A percentile compares a stretch with the other conserved stretches of the same genome.
phyloP scores from a whole-genome alignment of 257 asterid genomes.

The Plantago elongata region DNA sequence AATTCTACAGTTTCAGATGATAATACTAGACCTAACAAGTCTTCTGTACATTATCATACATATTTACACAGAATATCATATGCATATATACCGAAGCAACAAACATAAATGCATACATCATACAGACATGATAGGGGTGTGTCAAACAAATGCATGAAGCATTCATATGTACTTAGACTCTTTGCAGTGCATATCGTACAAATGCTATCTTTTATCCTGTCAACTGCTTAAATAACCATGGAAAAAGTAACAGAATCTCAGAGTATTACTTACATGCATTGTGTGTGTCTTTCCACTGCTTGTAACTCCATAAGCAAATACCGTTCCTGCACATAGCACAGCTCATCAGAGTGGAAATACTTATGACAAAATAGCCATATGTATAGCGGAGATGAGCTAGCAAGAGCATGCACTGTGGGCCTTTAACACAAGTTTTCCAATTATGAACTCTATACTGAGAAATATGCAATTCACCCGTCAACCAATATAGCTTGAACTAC shows the following conservation, averaged over 20 bases:
- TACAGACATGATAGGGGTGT: constrained; percentile 5
- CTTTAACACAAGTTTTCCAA: constrained; percentile 7
- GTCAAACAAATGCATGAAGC: neutral
- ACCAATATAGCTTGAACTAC: constrained; percentile 1
- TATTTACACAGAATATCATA: neutral
- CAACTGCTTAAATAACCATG: neutral
- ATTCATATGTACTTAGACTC: constrained; percentile 2
- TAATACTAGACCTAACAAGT: no score
- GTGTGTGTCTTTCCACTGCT: constrained; percentile 99
- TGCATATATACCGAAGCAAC: constrained; percentile 13
- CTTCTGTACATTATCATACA: no score
- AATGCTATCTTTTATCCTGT: constrained; percentile 3
- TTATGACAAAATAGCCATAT: neutral
- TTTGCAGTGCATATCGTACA: neutral
- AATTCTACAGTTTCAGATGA: constrained; percentile 3
- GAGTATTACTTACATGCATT: constrained; percentile 79
- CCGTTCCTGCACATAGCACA: constrained; percentile 72
- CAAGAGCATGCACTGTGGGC: constrained; percentile 7
- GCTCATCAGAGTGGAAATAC: constrained; percentile 22
- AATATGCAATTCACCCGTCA: constrained; percentile 7
- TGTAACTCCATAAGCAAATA: constrained; percentile 99
- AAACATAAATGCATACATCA: constrained; percentile 5
- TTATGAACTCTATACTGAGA: constrained; percentile 15
- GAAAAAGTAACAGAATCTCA: neutral
- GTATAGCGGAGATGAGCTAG: constrained; percentile 4